Percentiles rank a stretch among this genome's conserved stretches.
phyloP scores from a whole-genome alignment of 2,329 filamentous ascomycete species.

The Meredithiella fracta region DNA sequence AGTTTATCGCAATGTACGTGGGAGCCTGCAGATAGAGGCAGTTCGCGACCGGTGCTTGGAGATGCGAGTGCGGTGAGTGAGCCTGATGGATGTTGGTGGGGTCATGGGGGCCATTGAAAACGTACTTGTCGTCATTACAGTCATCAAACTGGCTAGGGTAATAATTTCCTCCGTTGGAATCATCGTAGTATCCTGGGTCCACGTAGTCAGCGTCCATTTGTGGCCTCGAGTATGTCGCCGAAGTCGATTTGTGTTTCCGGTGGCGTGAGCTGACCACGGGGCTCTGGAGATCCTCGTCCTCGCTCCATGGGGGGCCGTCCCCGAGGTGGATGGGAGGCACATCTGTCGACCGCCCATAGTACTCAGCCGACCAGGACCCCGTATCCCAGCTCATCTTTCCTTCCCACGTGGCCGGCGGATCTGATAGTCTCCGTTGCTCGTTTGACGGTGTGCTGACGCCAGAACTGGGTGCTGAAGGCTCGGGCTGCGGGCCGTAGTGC shows the following conservation, averaged over 20 bases:
- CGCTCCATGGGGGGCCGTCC: conserved; percentile 83
- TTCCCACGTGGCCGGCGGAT: conserved; percentile 64
- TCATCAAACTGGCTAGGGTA: conserved; percentile 56
- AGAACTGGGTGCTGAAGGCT: conserved; percentile 52
- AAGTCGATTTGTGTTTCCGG: conserved; percentile 65
- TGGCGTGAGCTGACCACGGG: conserved; percentile 75
- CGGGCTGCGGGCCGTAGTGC: conserved; percentile 83
- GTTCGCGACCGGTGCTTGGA: too few relatives aligned
- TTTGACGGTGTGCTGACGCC: conserved; percentile 72
- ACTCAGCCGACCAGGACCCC: conserved; percentile 32
- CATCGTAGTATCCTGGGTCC: conserved; percentile 52
- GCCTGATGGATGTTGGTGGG: not conserved
- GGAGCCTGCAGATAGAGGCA: too few relatives aligned
- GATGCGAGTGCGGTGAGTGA: not conserved
- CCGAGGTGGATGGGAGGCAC: conserved; percentile 70
- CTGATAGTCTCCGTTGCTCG: conserved; percentile 66
- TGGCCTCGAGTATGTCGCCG: conserved; percentile 30
- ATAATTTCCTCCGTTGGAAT: conserved; percentile 52
- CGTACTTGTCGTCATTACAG: conserved; percentile 35
- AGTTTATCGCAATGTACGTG: not conserved
- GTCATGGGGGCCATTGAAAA: conserved; percentile 16
- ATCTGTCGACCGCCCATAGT: conserved; percentile 48
- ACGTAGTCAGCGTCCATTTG: conserved; percentile 33
- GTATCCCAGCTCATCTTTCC: conserved; percentile 42
- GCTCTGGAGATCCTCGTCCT: conserved; percentile 88